Evolutionary conservation across 2,329 filamentous ascomycete genomes (phyloP).

Genomic region (Cadophora malorum): DNA sequence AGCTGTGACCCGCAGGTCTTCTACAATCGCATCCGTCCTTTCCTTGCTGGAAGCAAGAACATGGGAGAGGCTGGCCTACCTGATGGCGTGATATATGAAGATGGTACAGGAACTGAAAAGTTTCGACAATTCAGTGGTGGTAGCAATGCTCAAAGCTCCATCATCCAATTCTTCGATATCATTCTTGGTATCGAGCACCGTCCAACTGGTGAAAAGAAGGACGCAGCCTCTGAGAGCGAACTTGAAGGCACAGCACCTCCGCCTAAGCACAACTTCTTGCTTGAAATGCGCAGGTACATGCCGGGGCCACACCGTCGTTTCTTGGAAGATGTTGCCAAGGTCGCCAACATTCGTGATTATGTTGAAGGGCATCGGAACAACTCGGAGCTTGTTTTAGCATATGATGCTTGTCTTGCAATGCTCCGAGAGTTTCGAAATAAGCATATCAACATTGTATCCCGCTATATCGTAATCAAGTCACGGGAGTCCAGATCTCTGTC

Average conservation of each 20-base stretch:
- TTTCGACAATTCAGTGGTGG: conserved; percentile 91
- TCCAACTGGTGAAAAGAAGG: conserved; percentile 77
- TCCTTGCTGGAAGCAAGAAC: conserved; percentile 95
- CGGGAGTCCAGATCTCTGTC: conserved; percentile 72
- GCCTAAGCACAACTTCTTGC: conserved; percentile 85
- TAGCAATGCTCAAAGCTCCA: conserved; percentile 94
- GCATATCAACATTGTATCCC: conserved; percentile 94
- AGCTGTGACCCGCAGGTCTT: conserved; percentile 94
- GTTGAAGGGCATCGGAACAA: conserved; percentile 70
- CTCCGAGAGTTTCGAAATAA: conserved; percentile 71
- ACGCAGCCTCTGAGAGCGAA: conserved; percentile 54
- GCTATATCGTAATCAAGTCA: conserved; percentile 92
- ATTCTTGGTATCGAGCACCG: conserved; percentile 88
- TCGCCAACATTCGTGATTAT: conserved; percentile 88
- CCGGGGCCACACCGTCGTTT: conserved; percentile 91
- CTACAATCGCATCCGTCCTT: conserved; percentile 95
- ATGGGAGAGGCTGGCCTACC: conserved; percentile 95
- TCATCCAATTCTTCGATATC: conserved; percentile 98
- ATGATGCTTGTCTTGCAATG: conserved; percentile 87
- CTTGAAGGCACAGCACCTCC: conserved; percentile 53
- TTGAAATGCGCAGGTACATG: conserved; percentile 98
- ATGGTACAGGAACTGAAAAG: conserved; percentile 67
- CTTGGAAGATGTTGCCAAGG: conserved; percentile 75
- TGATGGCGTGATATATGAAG: conserved; percentile 85
- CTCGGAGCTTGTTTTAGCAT: conserved; percentile 75